Evolutionary conservation across 2,329 filamentous ascomycete genomes (phyloP).

Genomic region (Venturia asperata): DNA sequence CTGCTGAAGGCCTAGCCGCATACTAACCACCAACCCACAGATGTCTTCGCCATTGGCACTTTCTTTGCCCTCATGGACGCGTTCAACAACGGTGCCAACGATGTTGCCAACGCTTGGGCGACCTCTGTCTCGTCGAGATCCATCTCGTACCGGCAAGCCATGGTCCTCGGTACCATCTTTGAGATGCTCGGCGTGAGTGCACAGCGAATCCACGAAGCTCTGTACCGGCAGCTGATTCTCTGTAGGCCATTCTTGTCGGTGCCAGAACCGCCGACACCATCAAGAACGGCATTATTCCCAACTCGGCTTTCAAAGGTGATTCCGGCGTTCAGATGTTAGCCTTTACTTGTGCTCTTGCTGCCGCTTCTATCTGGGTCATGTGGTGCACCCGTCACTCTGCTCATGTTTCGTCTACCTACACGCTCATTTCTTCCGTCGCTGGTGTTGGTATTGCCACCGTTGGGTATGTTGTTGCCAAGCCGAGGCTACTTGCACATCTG

Average conservation of each 20-base stretch:
- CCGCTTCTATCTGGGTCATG: constrained; percentile 67
- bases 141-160: constrained; percentile 59
- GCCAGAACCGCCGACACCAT: constrained; percentile 37
- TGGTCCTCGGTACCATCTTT: constrained; percentile 39
- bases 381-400: constrained; percentile 61
- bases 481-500: neutral
- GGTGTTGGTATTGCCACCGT: constrained; percentile 46
- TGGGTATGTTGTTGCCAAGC: neutral
- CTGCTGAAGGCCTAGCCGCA: too few relatives aligned
- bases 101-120: constrained; percentile 80
- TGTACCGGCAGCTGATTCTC: constrained; percentile 30
- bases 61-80: constrained; percentile 69
- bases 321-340: constrained; percentile 46
- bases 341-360: constrained; percentile 54
- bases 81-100: constrained; percentile 66
- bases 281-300: constrained; percentile 42
- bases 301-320: constrained; percentile 37
- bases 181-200: constrained; percentile 40
- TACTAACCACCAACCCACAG: neutral
- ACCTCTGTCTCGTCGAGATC: constrained; percentile 76
- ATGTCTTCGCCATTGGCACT: constrained; percentile 69
- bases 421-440: constrained; percentile 42
- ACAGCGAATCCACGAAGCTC: constrained; percentile 69
- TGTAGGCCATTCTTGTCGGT: neutral
- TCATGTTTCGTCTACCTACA: constrained; percentile 50